phyloP scores from a whole-genome alignment of 176 grass and related monocot species.

The Carex cristatella region DNA sequence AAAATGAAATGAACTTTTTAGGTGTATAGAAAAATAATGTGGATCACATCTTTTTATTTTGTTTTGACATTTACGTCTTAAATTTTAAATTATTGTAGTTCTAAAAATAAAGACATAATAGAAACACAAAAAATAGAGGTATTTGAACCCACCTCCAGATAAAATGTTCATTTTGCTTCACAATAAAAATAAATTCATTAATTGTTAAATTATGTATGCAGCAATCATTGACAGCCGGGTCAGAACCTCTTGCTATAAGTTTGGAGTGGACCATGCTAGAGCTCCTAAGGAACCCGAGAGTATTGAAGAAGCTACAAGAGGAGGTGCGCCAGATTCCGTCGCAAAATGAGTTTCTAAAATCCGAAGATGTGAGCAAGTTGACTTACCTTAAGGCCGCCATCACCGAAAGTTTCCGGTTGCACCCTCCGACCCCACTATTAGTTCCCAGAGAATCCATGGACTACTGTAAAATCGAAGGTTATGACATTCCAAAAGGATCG shows the following conservation, averaged over 20 bases:
- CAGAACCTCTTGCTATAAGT: constrained; percentile 23
- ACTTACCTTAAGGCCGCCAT: constrained; percentile 28
- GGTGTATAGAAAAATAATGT: no score
- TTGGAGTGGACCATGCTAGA: constrained; percentile 32
- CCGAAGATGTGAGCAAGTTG: not conserved
- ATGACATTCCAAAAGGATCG: constrained; percentile 21
- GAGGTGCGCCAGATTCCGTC: not conserved
- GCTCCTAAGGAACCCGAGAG: constrained; percentile 17
- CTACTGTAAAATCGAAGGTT: constrained; percentile 19
- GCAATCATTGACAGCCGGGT: constrained; percentile 33
- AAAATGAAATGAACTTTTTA: no score
- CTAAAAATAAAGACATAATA: no score
- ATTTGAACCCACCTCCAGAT: no score
- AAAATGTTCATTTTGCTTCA: not conserved
- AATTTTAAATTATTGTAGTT: no score
- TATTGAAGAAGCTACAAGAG: constrained; percentile 6
- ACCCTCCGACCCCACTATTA: constrained; percentile 28
- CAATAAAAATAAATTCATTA: not conserved
- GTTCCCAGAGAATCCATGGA: constrained; percentile 22
- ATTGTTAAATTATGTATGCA: not conserved
- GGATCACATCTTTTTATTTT: no score
- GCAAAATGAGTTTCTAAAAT: not conserved
- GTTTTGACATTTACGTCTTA: no score
- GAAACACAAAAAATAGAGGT: no score
- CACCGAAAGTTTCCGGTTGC: constrained; percentile 38